Evolutionary conservation across 2,329 filamentous ascomycete species (phyloP).

Genomic region (Cercospora canescens): DNA sequence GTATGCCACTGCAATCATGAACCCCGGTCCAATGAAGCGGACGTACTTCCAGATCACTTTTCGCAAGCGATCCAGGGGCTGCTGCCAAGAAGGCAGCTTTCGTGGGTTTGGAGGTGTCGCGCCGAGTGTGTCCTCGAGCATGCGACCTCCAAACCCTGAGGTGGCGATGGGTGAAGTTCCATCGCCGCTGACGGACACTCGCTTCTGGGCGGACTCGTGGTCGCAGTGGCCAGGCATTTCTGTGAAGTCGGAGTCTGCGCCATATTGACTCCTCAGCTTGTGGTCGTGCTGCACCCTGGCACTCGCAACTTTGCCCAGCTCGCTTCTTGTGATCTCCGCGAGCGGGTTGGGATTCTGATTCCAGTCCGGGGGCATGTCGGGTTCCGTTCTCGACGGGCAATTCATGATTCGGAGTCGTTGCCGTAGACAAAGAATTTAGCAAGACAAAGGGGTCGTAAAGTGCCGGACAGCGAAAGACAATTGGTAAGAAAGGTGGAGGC

Average conservation of each 20-base stretch:
- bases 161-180: slow-evolving; percentile 21
- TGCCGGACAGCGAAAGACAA: not conserved
- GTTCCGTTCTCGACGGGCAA: slow-evolving; percentile 63
- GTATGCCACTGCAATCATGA: slow-evolving; percentile 57
- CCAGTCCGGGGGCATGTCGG: slow-evolving; percentile 53
- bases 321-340: slow-evolving; percentile 60
- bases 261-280: slow-evolving; percentile 37
- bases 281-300: slow-evolving; percentile 53
- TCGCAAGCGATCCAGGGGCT: slow-evolving; percentile 18
- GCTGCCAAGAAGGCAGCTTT: slow-evolving; percentile 23
- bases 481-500: not conserved
- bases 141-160: slow-evolving; percentile 25
- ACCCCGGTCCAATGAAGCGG: slow-evolving; percentile 65
- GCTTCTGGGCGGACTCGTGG: slow-evolving; percentile 10
- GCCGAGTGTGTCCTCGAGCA: slow-evolving; percentile 28
- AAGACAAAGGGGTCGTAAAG: not conserved
- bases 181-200: slow-evolving; percentile 19
- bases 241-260: slow-evolving; percentile 24
- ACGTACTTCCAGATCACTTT: slow-evolving; percentile 46
- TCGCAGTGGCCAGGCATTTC: slow-evolving; percentile 19
- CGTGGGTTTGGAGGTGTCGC: slow-evolving; percentile 21
- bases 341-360: slow-evolving; percentile 63
- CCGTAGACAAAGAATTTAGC: not conserved
- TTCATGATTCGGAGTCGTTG: slow-evolving; percentile 53
- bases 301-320: slow-evolving; percentile 63